Percentiles rank a stretch among this genome's conserved stretches.
Conservation (phyloP, 345 rosid genomes). For the Populus nigra region DNA sequence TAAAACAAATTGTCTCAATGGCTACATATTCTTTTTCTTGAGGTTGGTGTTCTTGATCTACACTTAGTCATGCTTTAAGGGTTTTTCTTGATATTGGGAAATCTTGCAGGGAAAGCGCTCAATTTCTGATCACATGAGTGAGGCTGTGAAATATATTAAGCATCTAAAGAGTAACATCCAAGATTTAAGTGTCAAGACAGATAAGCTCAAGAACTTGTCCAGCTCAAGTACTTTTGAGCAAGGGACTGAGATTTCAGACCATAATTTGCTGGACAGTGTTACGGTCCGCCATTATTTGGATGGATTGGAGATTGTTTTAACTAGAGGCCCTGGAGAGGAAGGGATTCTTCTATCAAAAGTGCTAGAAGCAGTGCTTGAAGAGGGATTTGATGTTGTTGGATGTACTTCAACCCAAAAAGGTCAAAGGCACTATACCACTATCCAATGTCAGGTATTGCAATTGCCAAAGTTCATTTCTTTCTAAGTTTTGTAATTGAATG, state of each 20-base stretch:
- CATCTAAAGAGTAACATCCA: conserved; percentile 41
- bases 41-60: neutral
- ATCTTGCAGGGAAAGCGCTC: conserved; percentile 73
- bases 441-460: conserved; percentile 36
- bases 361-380: conserved; percentile 22
- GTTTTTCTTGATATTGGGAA: conserved; percentile 12
- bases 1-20: neutral
- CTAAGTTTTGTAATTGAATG: neutral
- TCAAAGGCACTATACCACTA: conserved; percentile 12
- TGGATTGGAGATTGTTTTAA: conserved; percentile 54
- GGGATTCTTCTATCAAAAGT: conserved; percentile 29
- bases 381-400: conserved; percentile 33
- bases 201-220: conserved; percentile 35
- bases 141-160: conserved; percentile 63
- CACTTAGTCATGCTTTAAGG: neutral
- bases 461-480: neutral
- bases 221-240: conserved; percentile 20
- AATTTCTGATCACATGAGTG: conserved; percentile 70
- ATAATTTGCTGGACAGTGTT: conserved; percentile 8
- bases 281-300: conserved; percentile 35
- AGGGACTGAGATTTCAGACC: neutral
- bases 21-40: neutral
- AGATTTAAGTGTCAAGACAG: conserved; percentile 43
- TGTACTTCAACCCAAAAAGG: conserved; percentile 23
- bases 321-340: conserved; percentile 26